Evolutionary conservation across 345 rosid species (phyloP).

Genomic region (Brassica nigra): DNA sequence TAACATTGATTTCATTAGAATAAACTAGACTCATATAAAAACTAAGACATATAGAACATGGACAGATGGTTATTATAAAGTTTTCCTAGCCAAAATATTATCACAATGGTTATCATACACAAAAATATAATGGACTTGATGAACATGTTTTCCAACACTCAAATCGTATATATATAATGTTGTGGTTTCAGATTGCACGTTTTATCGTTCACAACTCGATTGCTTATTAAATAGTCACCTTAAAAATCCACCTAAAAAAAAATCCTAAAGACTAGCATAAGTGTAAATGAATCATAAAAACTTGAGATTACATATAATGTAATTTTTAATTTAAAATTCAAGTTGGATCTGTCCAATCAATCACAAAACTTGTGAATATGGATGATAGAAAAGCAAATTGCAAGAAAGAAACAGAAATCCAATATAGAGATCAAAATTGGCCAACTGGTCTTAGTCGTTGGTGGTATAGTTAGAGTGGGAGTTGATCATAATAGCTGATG

Average conservation of each 20-base stretch:
- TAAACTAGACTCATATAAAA: not conserved
- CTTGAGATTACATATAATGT: not conserved
- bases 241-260: not conserved
- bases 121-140: too few relatives aligned
- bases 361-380: not conserved
- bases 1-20: not conserved
- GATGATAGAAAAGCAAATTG: conserved; percentile 7
- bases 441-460: conserved; percentile 14
- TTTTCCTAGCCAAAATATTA: not conserved
- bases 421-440: conserved; percentile 17
- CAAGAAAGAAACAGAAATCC: not conserved
- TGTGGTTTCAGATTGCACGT: too few relatives aligned
- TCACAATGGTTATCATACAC: not conserved
- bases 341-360: conserved; percentile 1
- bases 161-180: too few relatives aligned
- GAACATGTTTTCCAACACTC: too few relatives aligned
- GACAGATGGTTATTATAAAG: not conserved
- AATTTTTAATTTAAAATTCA: not conserved
- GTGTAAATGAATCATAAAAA: conserved; percentile 2
- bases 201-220: not conserved
- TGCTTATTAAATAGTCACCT: not conserved
- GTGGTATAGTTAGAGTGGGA: conserved; percentile 15
- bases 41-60: not conserved
- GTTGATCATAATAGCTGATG: conserved; percentile 19
- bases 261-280: not conserved